Evolutionary conservation across 345 rosid genomes (phyloP).

Genomic region (Punica granatum): DNA sequence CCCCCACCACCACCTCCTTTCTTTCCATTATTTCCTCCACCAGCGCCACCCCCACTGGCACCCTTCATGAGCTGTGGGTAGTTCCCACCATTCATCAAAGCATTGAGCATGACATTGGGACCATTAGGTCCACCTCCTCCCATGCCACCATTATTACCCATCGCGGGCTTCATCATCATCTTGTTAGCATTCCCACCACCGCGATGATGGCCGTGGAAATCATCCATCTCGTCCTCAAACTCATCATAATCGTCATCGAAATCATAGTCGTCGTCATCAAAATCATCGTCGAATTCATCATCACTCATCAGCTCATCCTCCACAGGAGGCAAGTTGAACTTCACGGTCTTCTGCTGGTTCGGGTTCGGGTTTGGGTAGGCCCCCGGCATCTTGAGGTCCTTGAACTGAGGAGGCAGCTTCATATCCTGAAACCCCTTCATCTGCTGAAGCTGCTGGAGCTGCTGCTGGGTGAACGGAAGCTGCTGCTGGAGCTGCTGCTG

Average conservation of each 20-base stretch:
- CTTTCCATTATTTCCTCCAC: constrained; percentile 32
- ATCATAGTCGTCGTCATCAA: constrained; percentile 38
- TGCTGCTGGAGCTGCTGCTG: constrained; percentile 23
- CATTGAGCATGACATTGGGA: constrained; percentile 28
- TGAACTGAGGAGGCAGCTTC: constrained; percentile 43
- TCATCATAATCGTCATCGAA: constrained; percentile 42
- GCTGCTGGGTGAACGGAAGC: constrained; percentile 23
- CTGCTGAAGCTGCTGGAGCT: constrained; percentile 58
- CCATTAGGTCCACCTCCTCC: constrained; percentile 25
- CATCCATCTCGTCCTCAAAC: constrained; percentile 37
- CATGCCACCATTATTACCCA: constrained; percentile 19
- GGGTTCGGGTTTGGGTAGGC: constrained; percentile 29
- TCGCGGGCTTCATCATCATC: constrained; percentile 27
- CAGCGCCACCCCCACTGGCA: constrained; percentile 23
- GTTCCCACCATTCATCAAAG: constrained; percentile 36
- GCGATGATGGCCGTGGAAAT: constrained; percentile 25
- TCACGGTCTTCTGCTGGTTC: constrained; percentile 63
- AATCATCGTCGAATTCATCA: constrained; percentile 39
- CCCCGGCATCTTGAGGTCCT: constrained; percentile 43
- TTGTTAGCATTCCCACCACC: constrained; percentile 4
- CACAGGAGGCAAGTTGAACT: constrained; percentile 43
- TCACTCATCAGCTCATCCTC: constrained; percentile 33
- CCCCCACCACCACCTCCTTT: constrained; percentile 30
- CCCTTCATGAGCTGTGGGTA: constrained; percentile 35
- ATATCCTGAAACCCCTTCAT: constrained; percentile 60